Conservation (phyloP, 2,329 filamentous ascomycete species). For the Anthostomella pinea region DNA sequence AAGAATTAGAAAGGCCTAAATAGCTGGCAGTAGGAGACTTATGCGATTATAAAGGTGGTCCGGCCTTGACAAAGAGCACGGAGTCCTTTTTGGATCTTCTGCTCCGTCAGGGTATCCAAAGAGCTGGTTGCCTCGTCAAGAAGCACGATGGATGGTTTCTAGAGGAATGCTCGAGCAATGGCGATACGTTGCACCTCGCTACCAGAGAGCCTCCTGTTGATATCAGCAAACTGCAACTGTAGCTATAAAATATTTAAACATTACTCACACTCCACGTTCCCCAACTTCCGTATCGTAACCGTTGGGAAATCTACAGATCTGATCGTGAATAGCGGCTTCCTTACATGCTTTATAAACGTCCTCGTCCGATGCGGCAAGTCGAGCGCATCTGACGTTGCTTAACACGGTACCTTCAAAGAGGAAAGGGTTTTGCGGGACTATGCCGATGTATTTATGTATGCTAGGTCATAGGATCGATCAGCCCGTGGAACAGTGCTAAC, state of each 20-base stretch:
- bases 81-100: slow-evolving; percentile 63
- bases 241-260: neutral
- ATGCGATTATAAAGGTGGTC: slow-evolving; percentile 66
- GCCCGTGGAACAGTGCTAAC: slow-evolving; percentile 1
- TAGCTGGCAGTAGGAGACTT: slow-evolving; percentile 27
- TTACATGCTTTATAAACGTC: slow-evolving; percentile 51
- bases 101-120: slow-evolving; percentile 68
- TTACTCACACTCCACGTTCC: slow-evolving; percentile 47
- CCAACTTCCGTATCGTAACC: slow-evolving; percentile 53
- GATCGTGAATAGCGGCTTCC: slow-evolving; percentile 53
- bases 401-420: slow-evolving; percentile 54
- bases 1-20: slow-evolving; percentile 7
- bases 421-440: slow-evolving; percentile 44
- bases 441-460: slow-evolving; percentile 41
- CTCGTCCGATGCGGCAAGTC: slow-evolving; percentile 44
- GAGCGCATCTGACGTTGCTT: slow-evolving; percentile 54
- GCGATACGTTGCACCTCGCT: slow-evolving; percentile 66
- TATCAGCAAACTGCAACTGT: slow-evolving; percentile 10
- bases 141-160: slow-evolving; percentile 71
- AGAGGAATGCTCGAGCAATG: slow-evolving; percentile 69
- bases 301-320: slow-evolving; percentile 51
- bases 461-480: no score
- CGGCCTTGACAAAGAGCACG: slow-evolving; percentile 55
- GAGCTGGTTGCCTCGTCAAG: slow-evolving; percentile 79
- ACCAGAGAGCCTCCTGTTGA: slow-evolving; percentile 57